Evolutionary conservation across 306 rosid species (phyloP).

Genomic region (Casuarina cunninghamiana): DNA sequence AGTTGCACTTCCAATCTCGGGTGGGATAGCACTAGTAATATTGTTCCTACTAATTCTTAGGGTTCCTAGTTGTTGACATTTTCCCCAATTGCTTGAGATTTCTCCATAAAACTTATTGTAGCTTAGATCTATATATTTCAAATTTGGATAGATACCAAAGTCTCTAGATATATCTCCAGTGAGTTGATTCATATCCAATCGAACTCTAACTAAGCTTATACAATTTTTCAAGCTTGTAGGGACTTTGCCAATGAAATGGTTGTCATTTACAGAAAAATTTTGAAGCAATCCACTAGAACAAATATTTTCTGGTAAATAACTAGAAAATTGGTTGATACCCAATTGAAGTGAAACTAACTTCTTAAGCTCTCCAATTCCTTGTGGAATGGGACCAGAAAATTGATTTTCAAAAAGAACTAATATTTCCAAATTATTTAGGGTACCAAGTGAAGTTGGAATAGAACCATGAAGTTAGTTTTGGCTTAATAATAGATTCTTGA

Average conservation of each 20-base stretch:
- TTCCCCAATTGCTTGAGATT: too few relatives aligned
- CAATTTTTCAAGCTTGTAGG: too few relatives aligned
- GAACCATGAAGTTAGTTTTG: too few relatives aligned
- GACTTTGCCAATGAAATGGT: not conserved
- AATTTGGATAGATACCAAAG: constrained; percentile 25
- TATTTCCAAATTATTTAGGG: not conserved
- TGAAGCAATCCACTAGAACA: not conserved
- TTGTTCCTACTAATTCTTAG: too few relatives aligned
- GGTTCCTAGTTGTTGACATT: too few relatives aligned
- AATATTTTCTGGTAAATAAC: not conserved
- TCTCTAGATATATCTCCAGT: constrained; percentile 25
- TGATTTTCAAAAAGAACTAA: not conserved
- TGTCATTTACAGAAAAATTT: not conserved
- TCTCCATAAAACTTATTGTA: too few relatives aligned
- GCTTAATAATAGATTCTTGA: too few relatives aligned
- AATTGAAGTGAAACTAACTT: not conserved
- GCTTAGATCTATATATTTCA: constrained; percentile 12
- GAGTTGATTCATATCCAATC: constrained; percentile 32
- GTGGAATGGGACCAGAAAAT: not conserved
- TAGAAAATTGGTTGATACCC: not conserved
- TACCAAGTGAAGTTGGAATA: not conserved
- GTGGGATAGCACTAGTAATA: too few relatives aligned
- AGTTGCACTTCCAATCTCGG: too few relatives aligned
- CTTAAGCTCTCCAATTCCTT: not conserved
- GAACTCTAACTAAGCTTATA: constrained; percentile 3